Evolutionary conservation across 495 filamentous ascomycete species (phyloP), one percentile per base, ranked within the genome.

Genomic region (Tuber calosporum): DNA sequence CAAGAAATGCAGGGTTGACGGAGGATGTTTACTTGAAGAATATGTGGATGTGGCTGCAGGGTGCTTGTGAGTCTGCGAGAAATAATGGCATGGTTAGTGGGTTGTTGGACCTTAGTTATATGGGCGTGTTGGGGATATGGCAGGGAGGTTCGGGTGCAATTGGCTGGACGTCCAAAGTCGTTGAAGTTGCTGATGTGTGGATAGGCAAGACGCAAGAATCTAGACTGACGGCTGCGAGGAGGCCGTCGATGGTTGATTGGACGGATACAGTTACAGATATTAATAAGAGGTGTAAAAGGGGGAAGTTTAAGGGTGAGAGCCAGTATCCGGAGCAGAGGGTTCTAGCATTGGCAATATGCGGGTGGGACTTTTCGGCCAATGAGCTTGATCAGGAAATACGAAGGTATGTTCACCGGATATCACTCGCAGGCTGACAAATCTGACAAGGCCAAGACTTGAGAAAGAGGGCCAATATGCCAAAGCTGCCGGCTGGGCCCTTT

Each of bases 81-180:
- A 86, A 89, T 68, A 87, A 89, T 48, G 88, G 89, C 5, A 94
- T 97, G 92, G 86, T 92, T 66, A 83, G 87, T n/a, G 86, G 89
- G 58, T 85, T 87, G 1, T 82, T 97, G 8, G 95, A 97, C 77
- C 82, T 97, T 58, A 93, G 90, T 78, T 99, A 93, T 81, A 82
- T 97, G 80, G 95, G 95, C 4, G 89, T 98, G 62, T 85, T 87
- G 71, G 87, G 87, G 48, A 87, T 97, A 22, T 97, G 94, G 94
- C 89, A 84, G 41, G 90, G 92, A 78, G 85, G 91, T 45, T 81
- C 93, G 69, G 89, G 92, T 90, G 0, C 4, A 5, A 30, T 34
- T 17, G 53, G 53, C 43, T 76, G 58, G 53, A 34, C 53, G 53
- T 62, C 30, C 19, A 17, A 30, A 30, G 13, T 34, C 53, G 26